Evolutionary conservation across 345 rosid genomes (phyloP).

Genomic region (Citrus unshiu): DNA sequence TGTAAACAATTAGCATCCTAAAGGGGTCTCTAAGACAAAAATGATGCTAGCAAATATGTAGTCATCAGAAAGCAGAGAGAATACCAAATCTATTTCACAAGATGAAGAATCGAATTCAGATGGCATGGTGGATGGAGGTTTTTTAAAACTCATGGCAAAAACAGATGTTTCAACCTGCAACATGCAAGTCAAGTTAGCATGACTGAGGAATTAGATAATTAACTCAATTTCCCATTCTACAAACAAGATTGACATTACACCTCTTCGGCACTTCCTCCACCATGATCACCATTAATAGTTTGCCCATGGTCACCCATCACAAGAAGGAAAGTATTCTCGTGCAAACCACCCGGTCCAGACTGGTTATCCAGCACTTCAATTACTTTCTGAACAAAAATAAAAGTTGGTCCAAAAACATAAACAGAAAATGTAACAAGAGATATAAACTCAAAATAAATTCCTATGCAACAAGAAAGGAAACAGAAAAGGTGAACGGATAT

Average conservation of each 20-base stretch:
- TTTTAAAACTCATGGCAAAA: slow-evolving; percentile 83
- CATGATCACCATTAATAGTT: slow-evolving; percentile 96
- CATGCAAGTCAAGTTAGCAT: slow-evolving; percentile 19
- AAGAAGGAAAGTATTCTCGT: slow-evolving; percentile 78
- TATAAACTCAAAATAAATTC: neutral
- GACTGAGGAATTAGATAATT: slow-evolving; percentile 6
- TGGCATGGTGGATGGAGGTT: slow-evolving; percentile 50
- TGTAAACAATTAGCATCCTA: neutral
- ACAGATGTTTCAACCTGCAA: slow-evolving; percentile 87
- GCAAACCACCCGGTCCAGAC: slow-evolving; percentile 74
- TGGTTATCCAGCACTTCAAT: slow-evolving; percentile 52
- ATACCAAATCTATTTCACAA: slow-evolving; percentile 59
- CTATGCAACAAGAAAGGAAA: neutral
- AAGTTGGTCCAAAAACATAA: slow-evolving; percentile 1
- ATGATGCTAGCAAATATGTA: neutral
- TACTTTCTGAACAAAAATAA: slow-evolving; percentile 48
- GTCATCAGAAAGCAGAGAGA: slow-evolving; percentile 12
- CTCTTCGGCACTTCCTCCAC: slow-evolving; percentile 96
- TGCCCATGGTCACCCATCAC: slow-evolving; percentile 99
- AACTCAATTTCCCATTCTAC: slow-evolving; percentile 4
- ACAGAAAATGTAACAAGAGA: neutral
- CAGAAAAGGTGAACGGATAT: neutral
- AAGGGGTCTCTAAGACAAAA: neutral
- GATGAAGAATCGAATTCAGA: slow-evolving; percentile 63
- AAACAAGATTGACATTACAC: slow-evolving; percentile 35